These are phyloP conservation scores for Jimgerdemannia lactiflua DNA, from an alignment of 192 early-diverging fungal genomes.

Conservation along the genomic window DNA sequence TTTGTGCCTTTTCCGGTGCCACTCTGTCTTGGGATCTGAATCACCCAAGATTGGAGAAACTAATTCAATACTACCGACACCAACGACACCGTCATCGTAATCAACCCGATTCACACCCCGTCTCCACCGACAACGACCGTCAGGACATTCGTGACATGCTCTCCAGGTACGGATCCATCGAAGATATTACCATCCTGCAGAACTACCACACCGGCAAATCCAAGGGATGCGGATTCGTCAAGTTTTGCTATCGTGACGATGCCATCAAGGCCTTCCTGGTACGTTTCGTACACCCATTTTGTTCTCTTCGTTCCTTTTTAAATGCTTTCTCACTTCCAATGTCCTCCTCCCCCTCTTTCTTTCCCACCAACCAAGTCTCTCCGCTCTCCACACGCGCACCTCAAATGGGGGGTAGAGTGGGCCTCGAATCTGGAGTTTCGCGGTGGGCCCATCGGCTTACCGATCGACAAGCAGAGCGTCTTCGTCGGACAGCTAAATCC, in stretches of 20 bases:
- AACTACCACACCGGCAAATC: conserved; percentile 31
- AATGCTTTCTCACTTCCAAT: background rate
- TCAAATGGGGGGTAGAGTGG: conserved; percentile 65
- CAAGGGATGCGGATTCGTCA: conserved; percentile 65
- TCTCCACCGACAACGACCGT: background rate
- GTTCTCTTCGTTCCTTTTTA: background rate
- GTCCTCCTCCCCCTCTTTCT: conserved; percentile 7
- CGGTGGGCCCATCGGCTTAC: conserved; percentile 21
- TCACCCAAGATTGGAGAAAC: no score
- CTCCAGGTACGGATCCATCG: conserved; percentile 54
- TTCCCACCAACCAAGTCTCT: conserved; percentile 25
- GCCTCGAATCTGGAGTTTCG: conserved; percentile 43
- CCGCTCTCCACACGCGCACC: conserved; percentile 9
- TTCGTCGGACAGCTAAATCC: conserved; percentile 68
- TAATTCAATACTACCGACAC: background rate
- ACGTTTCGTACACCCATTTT: background rate
- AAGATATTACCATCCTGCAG: conserved; percentile 57
- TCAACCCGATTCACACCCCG: background rate
- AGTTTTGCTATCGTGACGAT: conserved; percentile 69
- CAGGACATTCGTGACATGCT: conserved; percentile 38
- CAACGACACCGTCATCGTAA: background rate
- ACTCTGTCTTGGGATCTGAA: no score
- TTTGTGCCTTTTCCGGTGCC: no score
- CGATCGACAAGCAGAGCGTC: conserved; percentile 50
- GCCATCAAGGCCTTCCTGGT: conserved; percentile 66